Percentiles rank a stretch among this genome's conserved stretches.
These are phyloP conservation scores for Coprinellus micaceus DNA, from an alignment of 768 basidiomycete species.

Conservation along the genomic window DNA sequence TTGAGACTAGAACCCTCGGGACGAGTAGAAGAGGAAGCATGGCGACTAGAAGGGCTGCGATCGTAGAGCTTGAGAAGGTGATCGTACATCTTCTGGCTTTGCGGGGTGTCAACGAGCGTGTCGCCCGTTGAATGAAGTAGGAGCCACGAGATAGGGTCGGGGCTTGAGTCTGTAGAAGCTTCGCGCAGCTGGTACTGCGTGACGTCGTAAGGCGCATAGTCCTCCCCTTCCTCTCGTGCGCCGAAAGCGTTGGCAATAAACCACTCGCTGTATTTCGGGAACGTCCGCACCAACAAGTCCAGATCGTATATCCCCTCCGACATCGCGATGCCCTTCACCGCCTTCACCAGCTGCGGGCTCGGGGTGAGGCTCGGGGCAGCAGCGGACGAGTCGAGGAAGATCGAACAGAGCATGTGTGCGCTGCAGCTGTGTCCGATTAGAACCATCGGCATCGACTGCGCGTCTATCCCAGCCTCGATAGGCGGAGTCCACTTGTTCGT, in stretches of 20 bases:
- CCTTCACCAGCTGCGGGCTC: constrained; percentile 33
- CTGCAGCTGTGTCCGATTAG: constrained; percentile 79
- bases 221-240: constrained; percentile 23
- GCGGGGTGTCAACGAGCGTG: constrained; percentile 57
- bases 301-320: constrained; percentile 82
- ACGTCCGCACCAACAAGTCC: constrained; percentile 56
- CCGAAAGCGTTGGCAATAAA: constrained; percentile 70
- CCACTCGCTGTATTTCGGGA: constrained; percentile 66
- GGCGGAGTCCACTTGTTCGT: constrained; percentile 43
- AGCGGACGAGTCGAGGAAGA: constrained; percentile 54
- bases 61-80: constrained; percentile 43
- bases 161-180: constrained; percentile 17
- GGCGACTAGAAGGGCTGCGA: too few species aligned
- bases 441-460: constrained; percentile 41
- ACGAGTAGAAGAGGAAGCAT: too few species aligned
- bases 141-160: constrained; percentile 51
- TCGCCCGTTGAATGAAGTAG: constrained; percentile 75
- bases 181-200: constrained; percentile 32
- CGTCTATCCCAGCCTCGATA: constrained; percentile 11
- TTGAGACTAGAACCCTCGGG: too few species aligned
- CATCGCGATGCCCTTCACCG: constrained; percentile 52
- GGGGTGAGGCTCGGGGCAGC: constrained; percentile 46
- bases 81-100: constrained; percentile 57
- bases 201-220: constrained; percentile 49
- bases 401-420: constrained; percentile 73